These are phyloP conservation scores for Apiotrichum gamsii DNA, from an alignment of 1,284 basidiomycete species.

Conservation along the genomic window DNA sequence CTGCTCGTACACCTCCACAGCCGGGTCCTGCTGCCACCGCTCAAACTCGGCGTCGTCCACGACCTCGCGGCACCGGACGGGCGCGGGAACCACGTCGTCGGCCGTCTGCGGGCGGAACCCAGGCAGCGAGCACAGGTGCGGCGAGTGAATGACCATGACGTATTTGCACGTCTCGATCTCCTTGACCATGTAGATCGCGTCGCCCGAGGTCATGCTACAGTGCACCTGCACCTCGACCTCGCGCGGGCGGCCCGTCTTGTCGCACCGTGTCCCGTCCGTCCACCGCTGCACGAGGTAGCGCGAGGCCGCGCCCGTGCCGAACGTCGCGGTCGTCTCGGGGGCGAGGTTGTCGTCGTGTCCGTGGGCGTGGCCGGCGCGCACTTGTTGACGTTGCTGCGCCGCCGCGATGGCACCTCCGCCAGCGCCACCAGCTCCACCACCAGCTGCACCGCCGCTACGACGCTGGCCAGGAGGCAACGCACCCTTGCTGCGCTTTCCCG, in stretches of 20 bases:
- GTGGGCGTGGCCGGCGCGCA: neutral
- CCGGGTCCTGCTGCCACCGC: constrained; percentile 14
- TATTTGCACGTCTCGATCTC: constrained; percentile 85
- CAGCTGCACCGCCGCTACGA: neutral
- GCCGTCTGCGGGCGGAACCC: constrained; percentile 68
- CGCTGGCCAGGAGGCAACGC: constrained; percentile 3
- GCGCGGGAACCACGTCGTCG: constrained; percentile 29
- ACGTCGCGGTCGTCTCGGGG: constrained; percentile 25
- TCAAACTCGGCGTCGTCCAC: constrained; percentile 35
- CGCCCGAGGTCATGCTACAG: constrained; percentile 81
- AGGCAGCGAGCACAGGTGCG: constrained; percentile 81
- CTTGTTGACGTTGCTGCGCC: neutral
- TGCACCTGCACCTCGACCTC: constrained; percentile 96
- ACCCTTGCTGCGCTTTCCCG: neutral
- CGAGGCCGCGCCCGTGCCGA: constrained; percentile 42
- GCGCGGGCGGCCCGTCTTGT: constrained; percentile 75
- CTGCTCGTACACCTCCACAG: neutral
- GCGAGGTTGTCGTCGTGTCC: constrained; percentile 2
- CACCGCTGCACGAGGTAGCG: constrained; percentile 82
- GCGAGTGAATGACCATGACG: constrained; percentile 84
- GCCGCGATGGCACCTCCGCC: too few species aligned
- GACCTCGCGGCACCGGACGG: constrained; percentile 42
- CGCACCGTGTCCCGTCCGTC: constrained; percentile 83
- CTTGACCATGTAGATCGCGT: constrained; percentile 74
- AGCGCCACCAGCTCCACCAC: neutral